Percentiles rank a stretch among this genome's conserved stretches.
Conservation (phyloP, 768 basidiomycete genomes). For the Pleurotus cornucopiae region DNA sequence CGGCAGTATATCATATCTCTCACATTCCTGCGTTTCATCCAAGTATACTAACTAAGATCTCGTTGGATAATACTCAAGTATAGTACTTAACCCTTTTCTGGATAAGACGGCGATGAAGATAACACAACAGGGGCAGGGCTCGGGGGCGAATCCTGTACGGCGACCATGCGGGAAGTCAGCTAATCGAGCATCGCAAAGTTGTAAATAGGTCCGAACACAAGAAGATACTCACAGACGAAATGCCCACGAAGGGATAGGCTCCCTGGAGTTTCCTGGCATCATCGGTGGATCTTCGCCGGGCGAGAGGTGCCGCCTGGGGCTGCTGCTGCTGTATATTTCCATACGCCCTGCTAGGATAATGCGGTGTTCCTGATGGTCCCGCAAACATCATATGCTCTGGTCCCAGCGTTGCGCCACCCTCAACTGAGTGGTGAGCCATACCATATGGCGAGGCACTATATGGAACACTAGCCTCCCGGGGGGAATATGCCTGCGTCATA, state of each 20-base stretch:
- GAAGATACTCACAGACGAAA: neutral
- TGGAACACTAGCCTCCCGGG: neutral
- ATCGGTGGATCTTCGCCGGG: constrained; percentile 3
- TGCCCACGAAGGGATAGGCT: constrained; percentile 1
- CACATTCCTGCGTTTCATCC: too few species aligned
- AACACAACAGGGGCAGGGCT: neutral
- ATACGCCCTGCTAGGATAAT: constrained; percentile 2
- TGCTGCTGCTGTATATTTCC: constrained; percentile 1
- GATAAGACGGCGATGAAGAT: neutral
- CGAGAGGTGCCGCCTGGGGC: neutral
- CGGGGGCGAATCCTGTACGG: neutral
- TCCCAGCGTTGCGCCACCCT: neutral
- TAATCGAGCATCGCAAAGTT: neutral
- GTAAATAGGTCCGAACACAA: neutral
- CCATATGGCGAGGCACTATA: constrained; percentile 7
- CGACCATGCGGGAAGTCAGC: neutral
- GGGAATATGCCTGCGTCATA: neutral
- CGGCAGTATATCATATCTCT: too few species aligned
- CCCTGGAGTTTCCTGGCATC: neutral
- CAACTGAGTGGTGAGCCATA: neutral
- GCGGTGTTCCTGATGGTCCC: constrained; percentile 5
- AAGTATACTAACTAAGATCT: too few species aligned
- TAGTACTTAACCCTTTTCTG: neutral
- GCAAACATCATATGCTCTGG: constrained; percentile 4
- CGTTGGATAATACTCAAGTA: too few species aligned